These are phyloP conservation scores for Royoungia palumana DNA, from an alignment of 768 basidiomycete species.

Conservation along the genomic window DNA sequence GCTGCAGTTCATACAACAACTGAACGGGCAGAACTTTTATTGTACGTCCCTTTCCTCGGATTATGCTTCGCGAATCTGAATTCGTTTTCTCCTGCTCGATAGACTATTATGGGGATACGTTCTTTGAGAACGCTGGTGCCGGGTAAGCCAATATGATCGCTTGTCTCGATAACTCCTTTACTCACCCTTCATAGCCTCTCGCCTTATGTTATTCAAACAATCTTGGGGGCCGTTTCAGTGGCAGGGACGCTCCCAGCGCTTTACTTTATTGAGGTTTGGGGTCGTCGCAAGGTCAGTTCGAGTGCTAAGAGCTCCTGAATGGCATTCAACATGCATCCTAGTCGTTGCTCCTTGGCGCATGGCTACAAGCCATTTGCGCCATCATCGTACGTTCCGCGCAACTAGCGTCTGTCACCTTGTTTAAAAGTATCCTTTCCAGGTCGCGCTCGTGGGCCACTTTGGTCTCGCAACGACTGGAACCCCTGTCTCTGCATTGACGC, in stretches of 20 bases:
- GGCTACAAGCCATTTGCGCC: conserved; percentile 57
- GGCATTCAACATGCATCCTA: conserved; percentile 19
- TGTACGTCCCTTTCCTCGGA: conserved; percentile 40
- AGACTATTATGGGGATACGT: conserved; percentile 80
- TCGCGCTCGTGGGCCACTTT: conserved; percentile 70
- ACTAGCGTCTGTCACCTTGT: not conserved
- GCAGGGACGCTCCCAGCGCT: conserved; percentile 69
- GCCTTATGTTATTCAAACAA: conserved; percentile 72
- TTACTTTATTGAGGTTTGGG: conserved; percentile 66
- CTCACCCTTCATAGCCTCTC: conserved; percentile 39
- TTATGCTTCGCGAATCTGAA: conserved; percentile 6
- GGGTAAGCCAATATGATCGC: conserved; percentile 34
- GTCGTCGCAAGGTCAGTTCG: conserved; percentile 56
- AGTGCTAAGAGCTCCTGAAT: not conserved
- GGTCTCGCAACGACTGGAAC: conserved; percentile 55
- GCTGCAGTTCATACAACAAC: conserved; percentile 76
- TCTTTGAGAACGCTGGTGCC: conserved; percentile 74
- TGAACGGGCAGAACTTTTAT: conserved; percentile 81
- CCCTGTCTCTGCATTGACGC: conserved; percentile 44
- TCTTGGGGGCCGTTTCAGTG: conserved; percentile 73
- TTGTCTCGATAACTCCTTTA: not conserved
- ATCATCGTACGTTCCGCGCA: conserved; percentile 45
- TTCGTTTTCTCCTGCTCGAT: conserved; percentile 8
- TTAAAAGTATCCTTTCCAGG: conserved; percentile 33
- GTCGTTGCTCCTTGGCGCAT: conserved; percentile 65